Percentiles rank a stretch among this genome's conserved stretches.
These are phyloP conservation scores for Cryphonectria japonica DNA, from an alignment of 2,329 filamentous ascomycete species.

Conservation along the genomic window DNA sequence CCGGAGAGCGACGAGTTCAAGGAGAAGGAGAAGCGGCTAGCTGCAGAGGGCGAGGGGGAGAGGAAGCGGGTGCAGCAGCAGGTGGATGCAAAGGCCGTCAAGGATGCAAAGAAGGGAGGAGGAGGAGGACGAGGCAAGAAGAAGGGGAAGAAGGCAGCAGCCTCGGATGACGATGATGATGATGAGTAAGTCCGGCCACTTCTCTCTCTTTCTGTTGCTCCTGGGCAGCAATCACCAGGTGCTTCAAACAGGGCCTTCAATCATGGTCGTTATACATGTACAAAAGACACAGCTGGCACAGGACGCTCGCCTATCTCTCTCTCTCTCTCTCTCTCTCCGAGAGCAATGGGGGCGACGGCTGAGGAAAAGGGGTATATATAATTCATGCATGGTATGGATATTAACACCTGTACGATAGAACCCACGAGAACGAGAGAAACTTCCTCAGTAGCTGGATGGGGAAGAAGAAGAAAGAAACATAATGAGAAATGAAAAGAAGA, in stretches of 20 bases:
- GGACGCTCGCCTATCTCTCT: neutral
- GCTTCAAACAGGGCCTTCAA: neutral
- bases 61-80: constrained; percentile 77
- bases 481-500: constrained; percentile 4
- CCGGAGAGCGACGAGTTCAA: constrained; percentile 73
- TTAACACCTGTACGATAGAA: constrained; percentile 24
- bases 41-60: constrained; percentile 70
- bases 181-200: constrained; percentile 35
- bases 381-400: constrained; percentile 22
- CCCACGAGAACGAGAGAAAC: constrained; percentile 26
- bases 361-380: constrained; percentile 27
- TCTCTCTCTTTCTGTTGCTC: neutral
- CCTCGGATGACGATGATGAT: constrained; percentile 40
- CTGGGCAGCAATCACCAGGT: neutral
- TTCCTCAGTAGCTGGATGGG: constrained; percentile 29
- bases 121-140: constrained; percentile 37
- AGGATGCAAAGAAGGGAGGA: constrained; percentile 52
- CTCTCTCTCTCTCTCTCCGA: too few species aligned
- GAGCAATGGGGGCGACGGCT: constrained; percentile 10
- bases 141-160: constrained; percentile 38
- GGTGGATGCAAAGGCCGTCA: constrained; percentile 73
- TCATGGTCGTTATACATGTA: neutral
- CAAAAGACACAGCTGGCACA: neutral
- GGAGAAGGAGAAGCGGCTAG: constrained; percentile 65
- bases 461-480: constrained; percentile 20